Evolutionary conservation across 2,329 filamentous ascomycete genomes (phyloP).

Genomic region (Aspergillus pseudonomiae): DNA sequence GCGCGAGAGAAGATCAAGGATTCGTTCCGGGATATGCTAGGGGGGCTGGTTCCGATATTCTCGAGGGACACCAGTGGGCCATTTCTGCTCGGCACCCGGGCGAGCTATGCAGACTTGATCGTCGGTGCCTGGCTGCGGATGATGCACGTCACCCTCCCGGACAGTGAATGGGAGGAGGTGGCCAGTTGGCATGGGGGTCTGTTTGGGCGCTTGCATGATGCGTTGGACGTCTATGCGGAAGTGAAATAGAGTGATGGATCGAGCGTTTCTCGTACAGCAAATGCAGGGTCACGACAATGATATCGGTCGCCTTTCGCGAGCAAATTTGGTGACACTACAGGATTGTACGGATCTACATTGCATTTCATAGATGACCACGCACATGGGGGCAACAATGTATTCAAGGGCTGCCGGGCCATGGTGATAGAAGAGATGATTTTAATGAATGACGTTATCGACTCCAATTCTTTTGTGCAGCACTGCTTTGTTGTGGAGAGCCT

Average conservation of each 20-base stretch:
- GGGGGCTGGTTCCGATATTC: slow-evolving; percentile 49
- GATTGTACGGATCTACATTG: too few relatives aligned
- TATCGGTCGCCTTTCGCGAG: too few relatives aligned
- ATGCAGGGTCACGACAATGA: too few relatives aligned
- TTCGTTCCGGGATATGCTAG: slow-evolving; percentile 48
- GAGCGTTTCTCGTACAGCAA: too few relatives aligned
- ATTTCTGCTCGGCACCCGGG: slow-evolving; percentile 51
- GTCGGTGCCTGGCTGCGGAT: slow-evolving; percentile 61
- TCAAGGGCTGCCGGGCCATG: too few relatives aligned
- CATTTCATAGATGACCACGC: too few relatives aligned
- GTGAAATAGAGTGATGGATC: slow-evolving; percentile 25
- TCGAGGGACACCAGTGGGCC: slow-evolving; percentile 45
- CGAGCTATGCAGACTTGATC: slow-evolving; percentile 60
- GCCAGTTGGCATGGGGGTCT: slow-evolving; percentile 54
- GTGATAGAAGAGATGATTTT: too few relatives aligned
- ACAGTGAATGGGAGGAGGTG: slow-evolving; percentile 53
- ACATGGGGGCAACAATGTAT: too few relatives aligned
- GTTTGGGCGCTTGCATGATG: slow-evolving; percentile 56
- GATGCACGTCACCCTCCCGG: slow-evolving; percentile 44
- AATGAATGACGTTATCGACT: too few relatives aligned
- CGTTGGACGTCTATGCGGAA: slow-evolving; percentile 43
- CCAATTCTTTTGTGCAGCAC: too few relatives aligned
- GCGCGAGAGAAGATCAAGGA: slow-evolving; percentile 41
- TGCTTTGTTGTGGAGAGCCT: too few relatives aligned
- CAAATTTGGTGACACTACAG: too few relatives aligned